phyloP scores from a whole-genome alignment of 2,329 filamentous ascomycete species.

The Drechslerella dactyloides region DNA sequence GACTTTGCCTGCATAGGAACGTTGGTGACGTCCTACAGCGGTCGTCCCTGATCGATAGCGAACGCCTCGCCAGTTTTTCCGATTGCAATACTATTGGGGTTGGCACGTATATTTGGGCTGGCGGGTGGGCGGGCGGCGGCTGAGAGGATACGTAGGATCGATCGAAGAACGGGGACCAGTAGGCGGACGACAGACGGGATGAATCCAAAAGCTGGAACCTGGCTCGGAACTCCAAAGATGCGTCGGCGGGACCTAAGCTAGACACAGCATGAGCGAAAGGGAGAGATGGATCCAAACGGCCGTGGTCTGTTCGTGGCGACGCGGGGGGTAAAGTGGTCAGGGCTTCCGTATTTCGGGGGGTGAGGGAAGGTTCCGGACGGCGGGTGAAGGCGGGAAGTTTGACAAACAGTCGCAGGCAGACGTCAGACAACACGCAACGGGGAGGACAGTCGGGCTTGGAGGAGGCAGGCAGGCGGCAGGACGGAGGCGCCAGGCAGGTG shows the following conservation, averaged over 20 bases:
- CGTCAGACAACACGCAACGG: slow-evolving; percentile 9
- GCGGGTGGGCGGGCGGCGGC: neutral
- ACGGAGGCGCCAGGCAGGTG: too few relatives aligned
- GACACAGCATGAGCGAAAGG: slow-evolving; percentile 33
- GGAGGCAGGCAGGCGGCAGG: neutral
- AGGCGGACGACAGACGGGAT: neutral
- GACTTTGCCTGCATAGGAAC: slow-evolving; percentile 59
- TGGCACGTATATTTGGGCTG: slow-evolving; percentile 9
- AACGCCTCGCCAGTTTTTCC: slow-evolving; percentile 42
- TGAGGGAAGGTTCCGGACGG: slow-evolving; percentile 25
- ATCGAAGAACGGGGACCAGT: neutral
- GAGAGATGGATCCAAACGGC: slow-evolving; percentile 14
- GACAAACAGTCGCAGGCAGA: slow-evolving; percentile 21
- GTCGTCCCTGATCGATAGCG: slow-evolving; percentile 45
- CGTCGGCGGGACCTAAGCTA: slow-evolving; percentile 17
- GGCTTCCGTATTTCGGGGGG: slow-evolving; percentile 17
- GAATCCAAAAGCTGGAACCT: slow-evolving; percentile 3
- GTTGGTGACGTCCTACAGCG: slow-evolving; percentile 48
- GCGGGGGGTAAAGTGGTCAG: slow-evolving; percentile 19
- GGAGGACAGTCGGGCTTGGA: slow-evolving; percentile 1
- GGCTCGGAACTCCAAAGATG: slow-evolving; percentile 3
- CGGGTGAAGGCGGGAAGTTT: slow-evolving; percentile 41
- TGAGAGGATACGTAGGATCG: neutral
- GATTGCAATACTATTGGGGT: neutral
- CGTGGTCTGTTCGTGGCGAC: slow-evolving; percentile 25